Evolutionary conservation across 1,139 yeast genomes (phyloP), one percentile per base, ranked within the genome.

Genomic region (Candida anutae): DNA sequence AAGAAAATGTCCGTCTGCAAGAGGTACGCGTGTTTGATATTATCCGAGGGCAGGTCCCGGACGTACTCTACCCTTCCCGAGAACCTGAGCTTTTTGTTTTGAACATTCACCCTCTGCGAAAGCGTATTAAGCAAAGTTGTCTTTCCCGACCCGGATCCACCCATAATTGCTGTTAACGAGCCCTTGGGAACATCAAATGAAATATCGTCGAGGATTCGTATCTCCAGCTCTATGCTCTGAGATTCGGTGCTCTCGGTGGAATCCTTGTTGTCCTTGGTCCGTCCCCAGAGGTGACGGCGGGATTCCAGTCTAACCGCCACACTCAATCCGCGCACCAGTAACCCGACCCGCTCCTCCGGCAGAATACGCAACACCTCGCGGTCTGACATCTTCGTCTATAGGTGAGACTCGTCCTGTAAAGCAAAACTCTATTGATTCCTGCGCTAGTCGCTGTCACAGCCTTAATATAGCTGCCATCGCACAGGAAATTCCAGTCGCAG

Each of bases 71-170:
- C 37, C 2, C 41, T 28, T 4, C 71, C 71, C 4, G 40, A 33
- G 37, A 65, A 64, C 3, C 32, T 27, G 18, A 65, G 45, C 16
- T 44, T 50, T 25, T 51, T 53, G 32, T 60, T 56, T 24, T 38
- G 43, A 3, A 50, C 47, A 27, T 60, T 62, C 3, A 76, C 65
- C 33, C 88, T 53, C 27, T 75, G 69, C 0, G 94, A 84, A 34
- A 85, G 53, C 1, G 77, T 73, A 42, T 85, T 84, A 19, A 85
- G 58, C 23, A 85, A 50, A 0, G 95, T 82, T 0, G 95, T 85
- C 46, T 85, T 85, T 4, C 95, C 95, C 5, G 87, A 74, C 0
- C 95, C 95, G 0, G 93, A 77, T 0, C 93, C 88, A 3, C 94
- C 94, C 59, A 81, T 69, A 16, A 82, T 77, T 4, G 90, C 90